Evolutionary conservation across 208 protist species (phyloP).

Genomic region (Trypanosoma caninum): DNA sequence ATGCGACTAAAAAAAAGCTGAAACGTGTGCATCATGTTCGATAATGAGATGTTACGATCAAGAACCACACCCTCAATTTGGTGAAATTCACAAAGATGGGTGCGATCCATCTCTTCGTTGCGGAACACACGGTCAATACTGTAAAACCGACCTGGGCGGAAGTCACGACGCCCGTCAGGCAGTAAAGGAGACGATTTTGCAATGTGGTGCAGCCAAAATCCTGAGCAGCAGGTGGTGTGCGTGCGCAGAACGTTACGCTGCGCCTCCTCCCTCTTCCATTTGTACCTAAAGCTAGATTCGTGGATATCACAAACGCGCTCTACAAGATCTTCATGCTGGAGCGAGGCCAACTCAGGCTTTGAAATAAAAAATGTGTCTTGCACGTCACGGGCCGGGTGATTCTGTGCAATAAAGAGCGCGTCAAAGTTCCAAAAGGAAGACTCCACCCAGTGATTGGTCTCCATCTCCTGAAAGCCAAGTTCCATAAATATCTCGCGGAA

Average conservation of each 20-base stretch:
- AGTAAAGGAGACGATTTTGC: slow-evolving; percentile 59
- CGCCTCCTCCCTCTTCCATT: slow-evolving; percentile 95
- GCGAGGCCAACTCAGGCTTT: slow-evolving; percentile 57
- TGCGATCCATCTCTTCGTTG: slow-evolving; percentile 99
- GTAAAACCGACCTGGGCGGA: slow-evolving; percentile 98
- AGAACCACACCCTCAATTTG: slow-evolving; percentile 99
- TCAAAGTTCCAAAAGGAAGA: slow-evolving; percentile 99
- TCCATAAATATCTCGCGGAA: slow-evolving; percentile 99
- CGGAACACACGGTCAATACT: slow-evolving; percentile 99
- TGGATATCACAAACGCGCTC: slow-evolving; percentile 93
- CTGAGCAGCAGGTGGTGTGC: slow-evolving; percentile 99
- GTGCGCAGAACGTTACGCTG: slow-evolving; percentile 99
- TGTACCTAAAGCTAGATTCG: slow-evolving; percentile 90
- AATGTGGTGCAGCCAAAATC: slow-evolving; percentile 96
- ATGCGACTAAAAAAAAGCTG: slow-evolving; percentile 97
- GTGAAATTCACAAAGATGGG: slow-evolving; percentile 99
- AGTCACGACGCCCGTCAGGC: slow-evolving; percentile 63
- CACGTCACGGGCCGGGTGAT: slow-evolving; percentile 99
- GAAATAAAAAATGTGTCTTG: slow-evolving; percentile 99
- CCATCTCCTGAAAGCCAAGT: slow-evolving; percentile 99
- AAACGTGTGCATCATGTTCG: slow-evolving; percentile 99
- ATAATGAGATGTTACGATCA: slow-evolving; percentile 96
- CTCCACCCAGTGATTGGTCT: slow-evolving; percentile 98
- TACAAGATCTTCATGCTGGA: slow-evolving; percentile 87
- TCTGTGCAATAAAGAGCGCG: slow-evolving; percentile 99